These are phyloP conservation scores for Sporodiniella umbellata DNA, from an alignment of 371 early-diverging fungal genomes.

Conservation along the genomic window DNA sequence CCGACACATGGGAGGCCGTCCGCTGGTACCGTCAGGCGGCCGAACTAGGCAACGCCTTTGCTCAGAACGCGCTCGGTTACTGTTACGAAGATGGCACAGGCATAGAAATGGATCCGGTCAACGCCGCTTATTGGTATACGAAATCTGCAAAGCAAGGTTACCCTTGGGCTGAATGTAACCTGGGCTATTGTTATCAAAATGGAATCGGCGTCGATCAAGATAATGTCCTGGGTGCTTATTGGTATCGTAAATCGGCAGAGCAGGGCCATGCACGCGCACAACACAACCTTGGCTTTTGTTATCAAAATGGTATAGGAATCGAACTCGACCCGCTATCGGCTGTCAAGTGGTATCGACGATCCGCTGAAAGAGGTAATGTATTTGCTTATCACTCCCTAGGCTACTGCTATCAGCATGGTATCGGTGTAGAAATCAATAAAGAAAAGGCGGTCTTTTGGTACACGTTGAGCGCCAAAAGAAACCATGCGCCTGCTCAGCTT, in stretches of 20 bases:
- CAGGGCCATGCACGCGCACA: slow-evolving; percentile 80
- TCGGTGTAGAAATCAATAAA: slow-evolving; percentile 67
- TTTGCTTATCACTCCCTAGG: slow-evolving; percentile 82
- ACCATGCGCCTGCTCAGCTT: slow-evolving; percentile 69
- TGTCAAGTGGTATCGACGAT: slow-evolving; percentile 60
- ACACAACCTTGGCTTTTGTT: slow-evolving; percentile 85
- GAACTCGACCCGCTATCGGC: slow-evolving; percentile 56
- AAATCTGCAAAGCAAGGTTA: slow-evolving; percentile 62
- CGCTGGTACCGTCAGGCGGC: slow-evolving; percentile 71
- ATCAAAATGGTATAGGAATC: slow-evolving; percentile 78
- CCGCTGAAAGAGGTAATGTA: slow-evolving; percentile 73
- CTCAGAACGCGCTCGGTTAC: slow-evolving; percentile 73
- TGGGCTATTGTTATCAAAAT: slow-evolving; percentile 79
- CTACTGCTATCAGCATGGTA: slow-evolving; percentile 86
- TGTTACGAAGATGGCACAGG: slow-evolving; percentile 78
- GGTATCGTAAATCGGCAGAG: slow-evolving; percentile 75
- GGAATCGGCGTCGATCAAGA: slow-evolving; percentile 75
- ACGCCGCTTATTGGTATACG: slow-evolving; percentile 60
- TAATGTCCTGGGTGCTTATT: slow-evolving; percentile 61
- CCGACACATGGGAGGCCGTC: slow-evolving; percentile 64
- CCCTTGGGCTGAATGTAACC: slow-evolving; percentile 65
- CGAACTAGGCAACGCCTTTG: slow-evolving; percentile 72
- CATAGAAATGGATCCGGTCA: slow-evolving; percentile 40
- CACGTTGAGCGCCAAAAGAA: slow-evolving; percentile 60
- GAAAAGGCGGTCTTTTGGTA: slow-evolving; percentile 73